Evolutionary conservation across 2,329 filamentous ascomycete species (phyloP).

Genomic region (Diaporthe vexans): DNA sequence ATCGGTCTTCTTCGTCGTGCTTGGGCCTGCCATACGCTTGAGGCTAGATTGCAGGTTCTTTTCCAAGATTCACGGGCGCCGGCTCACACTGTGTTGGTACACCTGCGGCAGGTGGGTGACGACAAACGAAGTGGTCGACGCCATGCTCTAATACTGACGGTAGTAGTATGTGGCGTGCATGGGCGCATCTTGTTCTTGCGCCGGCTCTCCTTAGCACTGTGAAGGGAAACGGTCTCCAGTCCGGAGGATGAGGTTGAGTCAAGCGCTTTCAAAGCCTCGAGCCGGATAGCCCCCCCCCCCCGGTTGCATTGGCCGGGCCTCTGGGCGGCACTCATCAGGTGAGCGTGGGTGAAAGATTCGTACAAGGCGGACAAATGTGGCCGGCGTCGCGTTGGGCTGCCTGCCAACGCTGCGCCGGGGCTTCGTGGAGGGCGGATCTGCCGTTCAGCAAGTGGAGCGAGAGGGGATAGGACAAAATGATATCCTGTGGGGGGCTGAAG

Average conservation of each 20-base stretch:
- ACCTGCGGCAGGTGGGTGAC: neutral
- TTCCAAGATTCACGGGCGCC: neutral
- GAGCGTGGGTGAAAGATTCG: neutral
- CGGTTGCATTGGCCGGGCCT: neutral
- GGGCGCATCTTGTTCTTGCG: constrained; percentile 5
- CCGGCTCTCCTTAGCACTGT: neutral
- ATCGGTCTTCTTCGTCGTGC: neutral
- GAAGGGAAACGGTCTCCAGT: neutral
- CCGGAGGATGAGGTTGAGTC: neutral
- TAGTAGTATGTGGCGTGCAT: neutral
- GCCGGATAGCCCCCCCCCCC: neutral
- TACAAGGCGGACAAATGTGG: neutral
- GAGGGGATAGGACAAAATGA: constrained; percentile 1
- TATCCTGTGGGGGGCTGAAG: neutral
- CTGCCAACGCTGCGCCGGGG: constrained; percentile 6
- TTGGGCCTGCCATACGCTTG: neutral
- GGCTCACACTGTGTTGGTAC: constrained; percentile 5
- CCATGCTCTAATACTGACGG: neutral
- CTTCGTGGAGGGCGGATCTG: constrained; percentile 21
- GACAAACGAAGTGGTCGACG: constrained; percentile 2
- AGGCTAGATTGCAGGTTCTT: neutral
- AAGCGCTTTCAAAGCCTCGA: neutral
- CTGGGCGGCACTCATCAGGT: constrained; percentile 4
- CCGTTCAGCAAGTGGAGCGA: constrained; percentile 1
- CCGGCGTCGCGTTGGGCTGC: constrained; percentile 24